phyloP scores from a whole-genome alignment of 2,329 filamentous ascomycete genomes.

The Allantophomopsis lycopodina region DNA sequence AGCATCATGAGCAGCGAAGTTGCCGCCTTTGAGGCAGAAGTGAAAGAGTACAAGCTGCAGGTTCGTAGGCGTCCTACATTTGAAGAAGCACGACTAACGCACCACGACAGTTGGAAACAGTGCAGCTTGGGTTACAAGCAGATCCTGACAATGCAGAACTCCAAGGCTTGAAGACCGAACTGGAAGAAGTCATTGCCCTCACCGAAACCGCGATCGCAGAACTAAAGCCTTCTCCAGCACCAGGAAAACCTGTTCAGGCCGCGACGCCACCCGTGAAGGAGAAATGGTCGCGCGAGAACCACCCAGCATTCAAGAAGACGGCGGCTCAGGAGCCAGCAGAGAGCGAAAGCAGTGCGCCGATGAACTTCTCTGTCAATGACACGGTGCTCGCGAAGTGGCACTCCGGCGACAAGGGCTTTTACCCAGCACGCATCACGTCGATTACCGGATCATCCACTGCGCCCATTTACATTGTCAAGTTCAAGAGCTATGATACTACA shows the following conservation, averaged over 20 bases:
- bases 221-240: constrained; percentile 44
- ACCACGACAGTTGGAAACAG: constrained; percentile 53
- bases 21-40: constrained; percentile 24
- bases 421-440: constrained; percentile 82
- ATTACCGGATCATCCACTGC: constrained; percentile 86
- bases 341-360: constrained; percentile 31
- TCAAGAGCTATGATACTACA: constrained; percentile 78
- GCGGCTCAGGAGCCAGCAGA: constrained; percentile 32
- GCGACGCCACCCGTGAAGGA: constrained; percentile 42
- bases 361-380: constrained; percentile 75
- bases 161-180: constrained; percentile 62
- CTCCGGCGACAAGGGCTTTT: constrained; percentile 79
- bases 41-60: constrained; percentile 47
- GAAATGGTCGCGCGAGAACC: constrained; percentile 72
- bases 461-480: constrained; percentile 88
- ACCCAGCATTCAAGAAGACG: constrained; percentile 59
- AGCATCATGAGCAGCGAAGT: constrained; percentile 15
- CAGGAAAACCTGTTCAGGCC: constrained; percentile 21
- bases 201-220: constrained; percentile 72
- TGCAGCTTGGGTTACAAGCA: constrained; percentile 61
- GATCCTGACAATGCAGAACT: constrained; percentile 73
- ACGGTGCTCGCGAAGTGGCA: constrained; percentile 82
- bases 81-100: no score
- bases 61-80: constrained; percentile 17
- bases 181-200: constrained; percentile 68